Evolutionary conservation across 768 basidiomycete species (phyloP), one percentile per base, ranked within the genome.

Genomic region (Lentinus tigrinus): DNA sequence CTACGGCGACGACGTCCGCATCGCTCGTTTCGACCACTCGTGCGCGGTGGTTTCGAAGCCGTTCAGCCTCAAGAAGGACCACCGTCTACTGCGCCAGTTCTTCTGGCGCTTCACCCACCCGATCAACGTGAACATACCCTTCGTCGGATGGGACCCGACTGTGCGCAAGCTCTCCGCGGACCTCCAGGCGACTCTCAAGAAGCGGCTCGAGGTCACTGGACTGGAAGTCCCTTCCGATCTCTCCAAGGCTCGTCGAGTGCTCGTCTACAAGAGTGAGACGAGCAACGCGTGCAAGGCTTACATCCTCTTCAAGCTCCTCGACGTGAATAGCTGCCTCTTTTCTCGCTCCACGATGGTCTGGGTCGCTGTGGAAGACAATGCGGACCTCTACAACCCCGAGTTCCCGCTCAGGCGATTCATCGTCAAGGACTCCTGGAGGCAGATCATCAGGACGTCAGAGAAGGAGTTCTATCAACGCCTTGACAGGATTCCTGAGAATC

Each of bases 1-100:
- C 28, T 57, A 57, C 42, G 63, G 60, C 21, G 14, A 36, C 27
- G 34, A 4, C 4, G 46, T 50, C 1, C 63, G 57, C 7, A 34
- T 65, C 16, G 54, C 19, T 8, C 60, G 60, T 34, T 65, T 56
- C 43, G 63, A 65, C 31, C 63, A 57, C 38, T 40, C 63, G 1
- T 51, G 42, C n/a, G 54, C 46, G 1, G 38, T 65, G 27, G 60
- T 53, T 1, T 57, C 54, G 1, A 21, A n/a, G 1, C 27, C 54
- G 0, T 40, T 61, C 42, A 10, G 42, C 31, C 42, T 48, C 16
- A 11, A 9, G 2, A 21, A 21, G 7, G 24, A 56, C n/a, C 59
- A 40, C 7, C 42, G 39, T 7, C 4, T 52, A 3, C 26, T 63
- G 16, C 53, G 38, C 16, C 19, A 36, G 19, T 63, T 58, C 49